Evolutionary conservation across 805 yeast genomes (phyloP).

Genomic region (Nakazawaea siamensis): DNA sequence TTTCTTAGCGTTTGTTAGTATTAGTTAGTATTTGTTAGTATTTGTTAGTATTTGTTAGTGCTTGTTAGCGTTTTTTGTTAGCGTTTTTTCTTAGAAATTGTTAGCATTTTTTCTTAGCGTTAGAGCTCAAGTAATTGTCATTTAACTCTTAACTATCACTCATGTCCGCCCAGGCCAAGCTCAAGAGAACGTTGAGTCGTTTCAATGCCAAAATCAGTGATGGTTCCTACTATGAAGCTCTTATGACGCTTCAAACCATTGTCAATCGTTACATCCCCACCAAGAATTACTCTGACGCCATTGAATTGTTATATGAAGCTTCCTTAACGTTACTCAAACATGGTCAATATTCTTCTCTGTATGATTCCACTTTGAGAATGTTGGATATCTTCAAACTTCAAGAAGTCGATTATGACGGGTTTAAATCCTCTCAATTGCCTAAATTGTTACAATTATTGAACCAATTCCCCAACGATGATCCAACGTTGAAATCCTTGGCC

Average conservation of each 20-base stretch:
- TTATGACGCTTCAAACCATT: conserved; percentile 86
- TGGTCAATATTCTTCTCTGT: conserved; percentile 70
- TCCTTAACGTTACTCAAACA: conserved; percentile 60
- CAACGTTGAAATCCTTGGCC: conserved; percentile 58
- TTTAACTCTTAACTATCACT: too few relatives aligned
- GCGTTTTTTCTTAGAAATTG: too few relatives aligned
- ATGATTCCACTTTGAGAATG: conserved; percentile 67
- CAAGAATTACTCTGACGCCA: conserved; percentile 61
- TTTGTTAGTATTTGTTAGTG: too few relatives aligned
- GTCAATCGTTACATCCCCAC: conserved; percentile 74
- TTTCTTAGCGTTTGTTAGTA: too few relatives aligned
- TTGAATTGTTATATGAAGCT: conserved; percentile 65
- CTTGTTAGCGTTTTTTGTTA: too few relatives aligned
- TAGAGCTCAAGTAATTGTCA: too few relatives aligned
- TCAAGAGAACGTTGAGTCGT: conserved; percentile 53
- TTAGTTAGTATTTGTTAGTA: too few relatives aligned
- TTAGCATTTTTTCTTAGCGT: too few relatives aligned
- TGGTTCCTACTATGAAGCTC: conserved; percentile 89
- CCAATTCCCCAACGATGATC: conserved; percentile 41
- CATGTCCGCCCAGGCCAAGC: conserved; percentile 22
- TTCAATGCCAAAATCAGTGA: conserved; percentile 55
- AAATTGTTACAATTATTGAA: conserved; percentile 34
- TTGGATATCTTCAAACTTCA: conserved; percentile 57
- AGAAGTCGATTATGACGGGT: conserved; percentile 16
- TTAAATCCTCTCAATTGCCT: conserved; percentile 17